phyloP scores from a whole-genome alignment of 108 stramenopile genomes.

The Schizochytrium sp. region DNA sequence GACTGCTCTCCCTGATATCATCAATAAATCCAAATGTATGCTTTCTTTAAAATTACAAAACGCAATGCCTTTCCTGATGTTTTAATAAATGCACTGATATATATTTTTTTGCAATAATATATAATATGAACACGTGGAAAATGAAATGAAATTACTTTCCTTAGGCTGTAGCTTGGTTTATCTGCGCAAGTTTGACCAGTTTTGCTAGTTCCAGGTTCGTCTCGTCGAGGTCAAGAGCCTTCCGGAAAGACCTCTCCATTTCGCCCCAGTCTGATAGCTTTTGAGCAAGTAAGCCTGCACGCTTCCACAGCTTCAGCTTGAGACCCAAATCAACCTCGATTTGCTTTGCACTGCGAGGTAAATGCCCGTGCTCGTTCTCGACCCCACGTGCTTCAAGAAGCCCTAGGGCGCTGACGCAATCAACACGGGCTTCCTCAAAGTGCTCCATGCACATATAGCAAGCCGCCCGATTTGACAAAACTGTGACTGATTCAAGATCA shows the following conservation, averaged over 20 bases:
- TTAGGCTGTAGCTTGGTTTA: not conserved
- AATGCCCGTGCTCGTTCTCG: no score
- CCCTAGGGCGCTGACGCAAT: constrained; percentile 70
- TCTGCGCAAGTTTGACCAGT: constrained; percentile 14
- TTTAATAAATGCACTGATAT: not conserved
- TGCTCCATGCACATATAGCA: constrained; percentile 69
- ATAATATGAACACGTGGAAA: constrained; percentile 8
- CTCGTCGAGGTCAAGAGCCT: constrained; percentile 16
- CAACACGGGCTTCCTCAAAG: constrained; percentile 62
- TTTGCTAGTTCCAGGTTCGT: constrained; percentile 9
- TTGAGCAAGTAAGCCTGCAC: not conserved
- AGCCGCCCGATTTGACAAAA: constrained; percentile 73
- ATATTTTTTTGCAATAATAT: not conserved
- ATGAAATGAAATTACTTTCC: not conserved
- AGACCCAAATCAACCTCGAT: not conserved
- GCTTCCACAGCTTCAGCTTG: constrained; percentile 25
- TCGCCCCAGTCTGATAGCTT: not conserved
- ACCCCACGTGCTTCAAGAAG: constrained; percentile 56
- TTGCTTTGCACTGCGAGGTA: not conserved
- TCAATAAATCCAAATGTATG: no score
- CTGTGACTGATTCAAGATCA: constrained; percentile 65
- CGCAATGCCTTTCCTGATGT: no score
- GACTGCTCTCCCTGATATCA: no score
- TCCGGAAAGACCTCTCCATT: not conserved
- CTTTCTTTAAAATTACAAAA: no score